Evolutionary conservation across 1,284 basidiomycete genomes (phyloP).

Genomic region (Ganoderma multipileum): DNA sequence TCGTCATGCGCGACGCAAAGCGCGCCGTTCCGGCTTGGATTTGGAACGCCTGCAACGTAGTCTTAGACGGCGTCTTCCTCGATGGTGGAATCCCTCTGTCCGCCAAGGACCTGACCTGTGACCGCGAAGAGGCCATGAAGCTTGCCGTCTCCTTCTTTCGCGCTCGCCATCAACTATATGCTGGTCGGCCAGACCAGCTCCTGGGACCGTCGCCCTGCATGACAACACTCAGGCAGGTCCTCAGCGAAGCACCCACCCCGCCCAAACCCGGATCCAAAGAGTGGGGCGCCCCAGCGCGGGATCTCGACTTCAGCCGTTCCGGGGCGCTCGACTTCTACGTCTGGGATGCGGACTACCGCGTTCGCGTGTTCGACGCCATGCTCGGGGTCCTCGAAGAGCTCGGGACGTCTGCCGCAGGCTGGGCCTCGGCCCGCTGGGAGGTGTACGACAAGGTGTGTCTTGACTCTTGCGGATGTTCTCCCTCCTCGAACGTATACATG

Average conservation of each 20-base stretch:
- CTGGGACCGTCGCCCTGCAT: not conserved
- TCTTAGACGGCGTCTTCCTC: not conserved
- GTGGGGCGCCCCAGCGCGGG: not conserved
- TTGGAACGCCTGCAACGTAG: not conserved
- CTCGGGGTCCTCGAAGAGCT: not conserved
- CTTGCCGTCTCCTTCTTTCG: not conserved
- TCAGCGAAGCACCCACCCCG: not conserved
- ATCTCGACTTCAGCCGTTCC: not conserved
- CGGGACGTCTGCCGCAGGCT: not conserved
- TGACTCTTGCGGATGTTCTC: too few species aligned
- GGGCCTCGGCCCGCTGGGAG: constrained; percentile 10
- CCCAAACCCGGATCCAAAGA: not conserved
- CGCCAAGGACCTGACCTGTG: not conserved
- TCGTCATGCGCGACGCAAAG: not conserved
- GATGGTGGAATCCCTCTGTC: not conserved
- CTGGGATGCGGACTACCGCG: constrained; percentile 1
- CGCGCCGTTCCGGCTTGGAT: not conserved
- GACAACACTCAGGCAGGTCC: not conserved
- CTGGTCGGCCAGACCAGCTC: not conserved
- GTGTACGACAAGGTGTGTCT: constrained; percentile 13
- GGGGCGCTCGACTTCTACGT: not conserved
- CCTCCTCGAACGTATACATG: too few species aligned
- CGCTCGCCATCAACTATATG: not conserved
- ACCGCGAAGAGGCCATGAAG: not conserved
- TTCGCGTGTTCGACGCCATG: not conserved